phyloP scores from a whole-genome alignment of 306 rosid species.

The Pueraria montana region DNA sequence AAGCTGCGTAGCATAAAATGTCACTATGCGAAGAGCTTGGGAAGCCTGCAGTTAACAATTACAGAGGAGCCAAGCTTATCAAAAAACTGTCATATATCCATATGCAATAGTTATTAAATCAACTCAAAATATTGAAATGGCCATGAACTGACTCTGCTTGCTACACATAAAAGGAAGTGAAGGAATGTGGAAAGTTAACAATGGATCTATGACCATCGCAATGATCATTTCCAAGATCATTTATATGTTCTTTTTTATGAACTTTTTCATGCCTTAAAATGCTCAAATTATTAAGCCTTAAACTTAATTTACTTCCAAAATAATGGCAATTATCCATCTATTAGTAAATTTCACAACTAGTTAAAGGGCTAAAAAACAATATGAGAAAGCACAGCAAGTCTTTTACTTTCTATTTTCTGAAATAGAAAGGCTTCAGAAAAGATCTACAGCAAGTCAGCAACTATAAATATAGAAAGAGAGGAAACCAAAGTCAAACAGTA shows the following conservation, averaged over 20 bases:
- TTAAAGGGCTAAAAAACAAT: neutral
- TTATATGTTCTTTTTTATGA: neutral
- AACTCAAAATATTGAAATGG: neutral
- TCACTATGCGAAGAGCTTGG: constrained; percentile 85
- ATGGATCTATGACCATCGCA: neutral
- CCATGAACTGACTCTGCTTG: neutral
- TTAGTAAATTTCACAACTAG: neutral
- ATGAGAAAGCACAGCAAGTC: neutral
- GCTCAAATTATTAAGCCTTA: constrained; percentile 8
- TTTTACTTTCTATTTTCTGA: neutral
- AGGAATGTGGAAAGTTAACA: constrained; percentile 2
- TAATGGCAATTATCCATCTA: neutral
- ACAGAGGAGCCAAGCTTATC: constrained; percentile 29
- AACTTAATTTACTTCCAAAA: constrained; percentile 21
- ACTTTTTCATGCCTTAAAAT: neutral
- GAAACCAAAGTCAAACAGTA: neutral
- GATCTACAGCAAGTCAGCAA: neutral
- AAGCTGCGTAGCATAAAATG: constrained; percentile 98
- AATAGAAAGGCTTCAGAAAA: neutral
- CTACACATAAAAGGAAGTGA: neutral
- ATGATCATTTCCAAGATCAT: neutral
- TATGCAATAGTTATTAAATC: neutral
- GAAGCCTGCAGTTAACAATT: constrained; percentile 67
- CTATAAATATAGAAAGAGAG: neutral
- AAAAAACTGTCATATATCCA: constrained; percentile 5